These are phyloP conservation scores for Coelastrella sp. DNA, from an alignment of 139 green algal species.

Conservation along the genomic window DNA sequence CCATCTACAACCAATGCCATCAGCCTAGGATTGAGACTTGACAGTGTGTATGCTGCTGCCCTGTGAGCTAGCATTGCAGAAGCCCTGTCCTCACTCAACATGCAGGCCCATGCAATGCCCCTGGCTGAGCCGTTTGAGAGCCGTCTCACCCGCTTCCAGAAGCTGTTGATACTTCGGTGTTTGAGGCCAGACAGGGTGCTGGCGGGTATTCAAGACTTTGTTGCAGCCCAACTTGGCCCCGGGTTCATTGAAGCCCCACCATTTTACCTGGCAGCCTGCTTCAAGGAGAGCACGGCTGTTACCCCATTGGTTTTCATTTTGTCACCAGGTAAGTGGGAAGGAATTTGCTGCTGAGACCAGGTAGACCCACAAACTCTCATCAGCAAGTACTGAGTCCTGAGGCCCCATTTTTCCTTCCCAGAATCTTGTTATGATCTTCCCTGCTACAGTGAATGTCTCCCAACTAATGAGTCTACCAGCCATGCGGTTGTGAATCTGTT, in stretches of 20 bases:
- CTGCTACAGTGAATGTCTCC: background rate
- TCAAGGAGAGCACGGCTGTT: conserved; percentile 64
- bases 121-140: conserved; percentile 65
- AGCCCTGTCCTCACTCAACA: background rate
- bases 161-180: conserved; percentile 71
- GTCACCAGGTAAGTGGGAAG: conserved; percentile 53
- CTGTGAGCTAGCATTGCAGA: background rate
- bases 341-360: background rate
- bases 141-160: conserved; percentile 77
- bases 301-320: conserved; percentile 89
- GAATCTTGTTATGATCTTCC: too few relatives aligned
- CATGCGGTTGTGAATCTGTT: background rate
- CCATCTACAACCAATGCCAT: background rate
- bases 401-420: too few relatives aligned
- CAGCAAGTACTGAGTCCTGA: too few relatives aligned
- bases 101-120: conserved; percentile 65
- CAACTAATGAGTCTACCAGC: background rate
- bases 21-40: too few relatives aligned
- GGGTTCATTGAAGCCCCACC: conserved; percentile 85
- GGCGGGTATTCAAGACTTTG: conserved; percentile 71
- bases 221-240: conserved; percentile 68
- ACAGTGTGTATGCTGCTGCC: too few relatives aligned
- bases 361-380: too few relatives aligned
- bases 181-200: conserved; percentile 84
- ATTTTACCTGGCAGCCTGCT: conserved; percentile 82